Percentiles rank a stretch among this genome's conserved stretches.
Evolutionary conservation across 2,329 filamentous ascomycete species (phyloP).

Genomic region (Neonectria magnoliae): DNA sequence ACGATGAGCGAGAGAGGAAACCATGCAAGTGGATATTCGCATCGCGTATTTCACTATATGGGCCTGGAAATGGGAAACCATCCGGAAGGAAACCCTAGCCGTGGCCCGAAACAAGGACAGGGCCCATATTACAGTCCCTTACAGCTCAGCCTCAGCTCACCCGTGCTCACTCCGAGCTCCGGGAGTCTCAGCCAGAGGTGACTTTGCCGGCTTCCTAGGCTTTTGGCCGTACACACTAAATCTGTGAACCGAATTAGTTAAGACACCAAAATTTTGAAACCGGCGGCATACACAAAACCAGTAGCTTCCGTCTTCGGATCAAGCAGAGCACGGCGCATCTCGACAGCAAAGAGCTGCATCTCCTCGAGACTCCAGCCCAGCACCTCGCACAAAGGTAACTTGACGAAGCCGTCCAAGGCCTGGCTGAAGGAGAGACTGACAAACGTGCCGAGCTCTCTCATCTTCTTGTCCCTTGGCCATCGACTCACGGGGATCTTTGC

Average conservation of each 20-base stretch:
- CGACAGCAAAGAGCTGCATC: conserved; percentile 36
- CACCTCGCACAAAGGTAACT: conserved; percentile 36
- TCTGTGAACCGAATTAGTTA: background rate
- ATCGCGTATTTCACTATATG: too few species aligned
- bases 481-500: conserved; percentile 34
- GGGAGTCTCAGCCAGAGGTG: too few species aligned
- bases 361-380: conserved; percentile 31
- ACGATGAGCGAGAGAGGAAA: too few species aligned
- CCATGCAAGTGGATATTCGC: too few species aligned
- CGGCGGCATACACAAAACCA: conserved; percentile 30
- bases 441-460: conserved; percentile 37
- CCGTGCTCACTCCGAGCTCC: too few species aligned
- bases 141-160: too few species aligned
- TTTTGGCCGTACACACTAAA: background rate
- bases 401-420: conserved; percentile 35
- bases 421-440: conserved; percentile 37
- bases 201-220: background rate
- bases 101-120: too few species aligned
- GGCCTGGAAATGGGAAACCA: too few species aligned
- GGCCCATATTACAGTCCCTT: too few species aligned
- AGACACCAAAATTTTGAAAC: background rate
- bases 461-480: conserved; percentile 36
- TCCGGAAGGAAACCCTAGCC: too few species aligned
- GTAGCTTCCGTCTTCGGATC: conserved; percentile 30
- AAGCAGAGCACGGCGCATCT: conserved; percentile 32